Base-by-base conservation (phyloP, 129 eudicot genomes). In the Lactuca sativa region DNA sequence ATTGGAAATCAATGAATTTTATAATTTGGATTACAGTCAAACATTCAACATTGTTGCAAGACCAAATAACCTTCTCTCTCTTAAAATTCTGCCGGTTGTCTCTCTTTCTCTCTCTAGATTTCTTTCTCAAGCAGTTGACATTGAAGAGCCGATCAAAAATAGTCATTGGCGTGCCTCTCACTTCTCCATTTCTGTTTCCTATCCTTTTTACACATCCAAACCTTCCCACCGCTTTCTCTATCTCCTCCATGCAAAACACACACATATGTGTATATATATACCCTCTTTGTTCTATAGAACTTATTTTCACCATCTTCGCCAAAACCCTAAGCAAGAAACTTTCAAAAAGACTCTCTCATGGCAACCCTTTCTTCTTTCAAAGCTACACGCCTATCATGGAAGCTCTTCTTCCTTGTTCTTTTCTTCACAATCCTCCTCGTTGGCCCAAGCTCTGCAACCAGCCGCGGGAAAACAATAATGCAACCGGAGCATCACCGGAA, bases 391-490 rank as follows among this genome's bases (percentile, higher is more conserved):
- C 3, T 70, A 40, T 73, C 77, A 7, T 71, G 47, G 37, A 66
- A 66, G 10, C 56, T 72, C 51, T 5, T 82, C 4, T 7, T 81
- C 4, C 4, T 59, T 36, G 64, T 76, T 7, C 21, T 82, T 2
- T 33, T 74, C 36, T 2, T 81, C 55, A 8, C 48, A 0, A 41
- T 64, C 56, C 78, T 88, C 67, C 71, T 85, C 15, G 1, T 71
- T 7, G 60, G 74, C 17, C 81, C 82, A 7, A 52, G 74, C 59
- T 32, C 58, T 0, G 87, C 83, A 0, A 60, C 76, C 21, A 79
- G 96, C 63, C 83, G 85, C 1, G 78, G 78, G 8, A 62, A 71
- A 36, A 66, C 69, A n/a, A 57, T 56, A 69, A 74, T 47, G 83
- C 52, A 74, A 11, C 49, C 62, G 60, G 75, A 71, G 80, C 25